Conservation (phyloP, 1,284 basidiomycete species). For the Anthracocystis walkeri region DNA sequence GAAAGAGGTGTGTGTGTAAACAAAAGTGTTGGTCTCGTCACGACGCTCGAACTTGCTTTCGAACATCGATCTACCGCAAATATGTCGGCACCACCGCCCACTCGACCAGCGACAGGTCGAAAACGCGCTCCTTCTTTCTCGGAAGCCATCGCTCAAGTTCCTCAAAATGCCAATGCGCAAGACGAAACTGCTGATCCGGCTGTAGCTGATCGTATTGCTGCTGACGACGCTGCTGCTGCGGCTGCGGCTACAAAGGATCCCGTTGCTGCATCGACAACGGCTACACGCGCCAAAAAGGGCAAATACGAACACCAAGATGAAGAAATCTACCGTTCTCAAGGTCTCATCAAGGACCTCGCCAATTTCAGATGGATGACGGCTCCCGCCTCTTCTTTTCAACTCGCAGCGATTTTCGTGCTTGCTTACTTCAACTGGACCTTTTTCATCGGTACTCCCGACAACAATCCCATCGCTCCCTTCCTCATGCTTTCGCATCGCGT, state of each 20-base stretch:
- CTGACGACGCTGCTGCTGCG: conserved; percentile 17
- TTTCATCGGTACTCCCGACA: conserved; percentile 71
- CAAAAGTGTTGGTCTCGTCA: background rate
- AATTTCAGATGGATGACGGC: conserved; percentile 65
- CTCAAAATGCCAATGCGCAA: conserved; percentile 49
- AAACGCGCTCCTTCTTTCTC: conserved; percentile 47
- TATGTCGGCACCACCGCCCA: conserved; percentile 46
- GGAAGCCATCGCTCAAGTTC: conserved; percentile 44
- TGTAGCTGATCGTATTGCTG: conserved; percentile 45
- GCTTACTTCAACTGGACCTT: conserved; percentile 80
- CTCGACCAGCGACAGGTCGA: conserved; percentile 31
- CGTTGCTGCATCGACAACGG: conserved; percentile 27
- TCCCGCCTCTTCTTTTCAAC: conserved; percentile 54
- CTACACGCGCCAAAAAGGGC: conserved; percentile 11
- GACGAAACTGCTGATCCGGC: conserved; percentile 45
- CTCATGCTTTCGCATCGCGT: conserved; percentile 81
- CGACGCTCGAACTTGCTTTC: background rate
- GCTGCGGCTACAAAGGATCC: conserved; percentile 18
- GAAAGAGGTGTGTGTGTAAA: too few relatives aligned
- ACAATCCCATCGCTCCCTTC: conserved; percentile 82
- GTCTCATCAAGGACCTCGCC: conserved; percentile 47
- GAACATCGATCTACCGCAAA: background rate
- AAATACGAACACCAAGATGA: conserved; percentile 27
- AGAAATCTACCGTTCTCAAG: conserved; percentile 46
- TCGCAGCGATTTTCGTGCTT: conserved; percentile 80